phyloP scores from a whole-genome alignment of 1,139 yeast genomes.

The Geotrichum histeridarum region DNA sequence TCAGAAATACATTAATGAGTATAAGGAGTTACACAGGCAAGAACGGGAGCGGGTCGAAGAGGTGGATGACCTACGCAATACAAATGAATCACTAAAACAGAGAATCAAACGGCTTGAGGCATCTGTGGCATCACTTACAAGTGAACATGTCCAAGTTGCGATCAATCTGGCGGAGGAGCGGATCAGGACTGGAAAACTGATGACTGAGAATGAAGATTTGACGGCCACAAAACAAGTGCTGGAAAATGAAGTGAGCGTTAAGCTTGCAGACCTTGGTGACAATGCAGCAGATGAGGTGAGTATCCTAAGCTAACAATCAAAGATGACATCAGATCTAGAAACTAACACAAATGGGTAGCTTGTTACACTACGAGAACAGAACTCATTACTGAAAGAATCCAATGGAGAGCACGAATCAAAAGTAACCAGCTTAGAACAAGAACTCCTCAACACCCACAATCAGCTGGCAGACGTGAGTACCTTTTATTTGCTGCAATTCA shows the following conservation, averaged over 20 bases:
- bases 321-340: slow-evolving; percentile 34
- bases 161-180: slow-evolving; percentile 67
- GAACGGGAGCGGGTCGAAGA: slow-evolving; percentile 68
- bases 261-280: slow-evolving; percentile 12
- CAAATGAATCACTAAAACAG: slow-evolving; percentile 68
- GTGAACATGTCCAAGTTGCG: slow-evolving; percentile 74
- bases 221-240: slow-evolving; percentile 50
- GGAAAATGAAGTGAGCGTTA: slow-evolving; percentile 29
- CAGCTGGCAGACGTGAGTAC: slow-evolving; percentile 19
- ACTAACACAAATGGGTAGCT: slow-evolving; percentile 57
- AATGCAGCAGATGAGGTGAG: slow-evolving; percentile 17
- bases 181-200: slow-evolving; percentile 58
- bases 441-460: slow-evolving; percentile 29
- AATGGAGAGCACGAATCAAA: slow-evolving; percentile 34
- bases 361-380: slow-evolving; percentile 46
- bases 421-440: slow-evolving; percentile 34
- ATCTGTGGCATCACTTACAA: slow-evolving; percentile 59
- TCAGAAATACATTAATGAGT: slow-evolving; percentile 65
- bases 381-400: slow-evolving; percentile 35
- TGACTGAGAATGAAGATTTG: slow-evolving; percentile 58
- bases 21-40: slow-evolving; percentile 60
- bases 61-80: slow-evolving; percentile 55
- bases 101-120: slow-evolving; percentile 73
- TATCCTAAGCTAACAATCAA: slow-evolving; percentile 28
- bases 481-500: not conserved